Conservation (phyloP, 129 eudicot species). For the Tagetes patula region DNA sequence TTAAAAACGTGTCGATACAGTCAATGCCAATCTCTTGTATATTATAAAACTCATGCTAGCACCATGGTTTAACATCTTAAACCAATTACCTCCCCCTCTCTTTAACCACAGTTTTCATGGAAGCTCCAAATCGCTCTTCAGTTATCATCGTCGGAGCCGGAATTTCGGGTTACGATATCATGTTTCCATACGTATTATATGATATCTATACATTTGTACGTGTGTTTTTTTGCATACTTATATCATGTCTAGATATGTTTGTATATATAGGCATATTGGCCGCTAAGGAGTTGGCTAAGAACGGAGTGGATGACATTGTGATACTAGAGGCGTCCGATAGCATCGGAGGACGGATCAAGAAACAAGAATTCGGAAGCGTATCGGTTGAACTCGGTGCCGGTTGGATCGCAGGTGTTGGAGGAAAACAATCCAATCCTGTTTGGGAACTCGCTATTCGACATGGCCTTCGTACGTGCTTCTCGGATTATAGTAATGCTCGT, state of each 20-base stretch:
- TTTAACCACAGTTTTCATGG: slow-evolving; percentile 48
- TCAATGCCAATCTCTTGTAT: background rate
- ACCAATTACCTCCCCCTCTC: slow-evolving; percentile 7
- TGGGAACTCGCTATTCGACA: slow-evolving; percentile 71
- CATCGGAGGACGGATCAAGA: slow-evolving; percentile 76
- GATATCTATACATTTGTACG: background rate
- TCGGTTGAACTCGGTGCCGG: slow-evolving; percentile 97
- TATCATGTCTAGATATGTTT: background rate
- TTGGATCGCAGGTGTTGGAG: slow-evolving; percentile 99
- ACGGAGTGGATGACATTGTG: slow-evolving; percentile 75
- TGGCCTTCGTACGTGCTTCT: slow-evolving; percentile 71
- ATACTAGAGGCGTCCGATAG: slow-evolving; percentile 77
- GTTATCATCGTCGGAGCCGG: slow-evolving; percentile 93
- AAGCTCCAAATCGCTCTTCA: slow-evolving; percentile 50
- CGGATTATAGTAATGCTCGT: slow-evolving; percentile 90
- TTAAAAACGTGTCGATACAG: slow-evolving; percentile 14
- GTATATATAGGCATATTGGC: slow-evolving; percentile 62
- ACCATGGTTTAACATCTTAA: background rate
- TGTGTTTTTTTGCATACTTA: background rate
- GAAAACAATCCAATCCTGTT: slow-evolving; percentile 61
- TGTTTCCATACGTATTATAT: background rate
- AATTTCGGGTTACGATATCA: slow-evolving; percentile 48
- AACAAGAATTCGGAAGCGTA: slow-evolving; percentile 59
- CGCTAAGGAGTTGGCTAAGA: slow-evolving; percentile 67
- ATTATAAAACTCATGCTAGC: background rate